A percentile compares a stretch with the other conserved stretches of the same genome.
These are phyloP conservation scores for Neoascochyta sp. DNA, from an alignment of 2,329 filamentous ascomycete species.

Conservation along the genomic window DNA sequence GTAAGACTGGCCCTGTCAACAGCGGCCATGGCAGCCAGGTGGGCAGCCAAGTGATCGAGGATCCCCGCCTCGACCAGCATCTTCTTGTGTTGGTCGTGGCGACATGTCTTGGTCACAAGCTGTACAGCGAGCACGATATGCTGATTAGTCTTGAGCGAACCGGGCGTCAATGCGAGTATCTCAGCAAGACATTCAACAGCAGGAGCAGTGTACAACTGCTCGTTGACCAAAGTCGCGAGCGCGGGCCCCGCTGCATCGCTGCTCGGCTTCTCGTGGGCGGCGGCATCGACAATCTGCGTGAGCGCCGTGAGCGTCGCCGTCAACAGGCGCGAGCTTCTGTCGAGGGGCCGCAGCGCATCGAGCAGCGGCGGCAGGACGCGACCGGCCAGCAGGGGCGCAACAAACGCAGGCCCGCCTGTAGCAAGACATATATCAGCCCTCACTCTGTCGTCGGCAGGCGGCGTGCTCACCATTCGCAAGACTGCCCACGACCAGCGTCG, in stretches of 20 bases:
- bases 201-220: conserved; percentile 57
- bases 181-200: conserved; percentile 60
- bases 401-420: conserved; percentile 73
- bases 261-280: conserved; percentile 53
- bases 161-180: conserved; percentile 61
- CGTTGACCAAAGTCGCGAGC: conserved; percentile 31
- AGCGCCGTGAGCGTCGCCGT: conserved; percentile 72
- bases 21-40: conserved; percentile 51
- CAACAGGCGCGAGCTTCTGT: conserved; percentile 63
- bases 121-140: conserved; percentile 60
- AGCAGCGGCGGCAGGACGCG: conserved; percentile 67
- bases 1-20: conserved; percentile 21
- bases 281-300: conserved; percentile 65
- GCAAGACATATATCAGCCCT: conserved; percentile 15
- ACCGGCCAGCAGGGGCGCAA: conserved; percentile 68
- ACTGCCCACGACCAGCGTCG: conserved; percentile 79
- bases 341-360: conserved; percentile 62
- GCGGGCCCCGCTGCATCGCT: conserved; percentile 48
- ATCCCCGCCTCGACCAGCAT: conserved; percentile 69
- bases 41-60: conserved; percentile 72
- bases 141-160: conserved; percentile 53
- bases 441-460: conserved; percentile 1
- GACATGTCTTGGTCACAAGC: conserved; percentile 61
- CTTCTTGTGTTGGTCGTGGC: conserved; percentile 65
- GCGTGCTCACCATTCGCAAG: conserved; percentile 69